A percentile compares a stretch with the other conserved stretches of the same genome.
These are phyloP conservation scores for Pichia terricola DNA, from an alignment of 1,139 yeast species.

Conservation along the genomic window DNA sequence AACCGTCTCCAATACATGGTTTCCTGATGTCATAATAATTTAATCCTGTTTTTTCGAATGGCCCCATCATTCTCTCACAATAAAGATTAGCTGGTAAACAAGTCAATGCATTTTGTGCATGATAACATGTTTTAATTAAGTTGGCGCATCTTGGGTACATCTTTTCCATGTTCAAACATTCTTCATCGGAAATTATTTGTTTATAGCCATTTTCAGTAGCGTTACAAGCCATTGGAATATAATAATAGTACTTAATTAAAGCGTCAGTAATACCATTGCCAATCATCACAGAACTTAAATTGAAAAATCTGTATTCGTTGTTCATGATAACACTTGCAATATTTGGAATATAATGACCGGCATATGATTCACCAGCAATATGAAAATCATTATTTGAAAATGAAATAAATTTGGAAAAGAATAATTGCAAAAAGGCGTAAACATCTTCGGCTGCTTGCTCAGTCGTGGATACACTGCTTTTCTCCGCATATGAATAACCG, in stretches of 20 bases:
- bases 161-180: constrained; percentile 45
- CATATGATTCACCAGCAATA: constrained; percentile 83
- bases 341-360: constrained; percentile 79
- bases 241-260: constrained; percentile 54
- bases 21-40: constrained; percentile 64
- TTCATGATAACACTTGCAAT: constrained; percentile 65
- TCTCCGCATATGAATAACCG: constrained; percentile 62
- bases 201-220: constrained; percentile 43
- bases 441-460: constrained; percentile 73
- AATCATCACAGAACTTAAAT: constrained; percentile 61
- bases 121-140: constrained; percentile 46
- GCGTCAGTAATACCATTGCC: constrained; percentile 85
- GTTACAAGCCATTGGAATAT: constrained; percentile 72
- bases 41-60: constrained; percentile 49
- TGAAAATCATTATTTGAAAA: constrained; percentile 55
- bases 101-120: constrained; percentile 33
- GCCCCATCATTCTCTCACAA: constrained; percentile 38
- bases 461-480: constrained; percentile 45
- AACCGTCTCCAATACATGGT: constrained; percentile 40
- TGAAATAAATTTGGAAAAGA: constrained; percentile 66
- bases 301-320: constrained; percentile 57
- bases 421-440: constrained; percentile 65
- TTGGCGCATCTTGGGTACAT: constrained; percentile 50
- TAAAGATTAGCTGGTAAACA: constrained; percentile 48
- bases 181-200: constrained; percentile 50